Base-by-base conservation (phyloP, 805 yeast species). In the Vanderwaltozyma verrucispora region DNA sequence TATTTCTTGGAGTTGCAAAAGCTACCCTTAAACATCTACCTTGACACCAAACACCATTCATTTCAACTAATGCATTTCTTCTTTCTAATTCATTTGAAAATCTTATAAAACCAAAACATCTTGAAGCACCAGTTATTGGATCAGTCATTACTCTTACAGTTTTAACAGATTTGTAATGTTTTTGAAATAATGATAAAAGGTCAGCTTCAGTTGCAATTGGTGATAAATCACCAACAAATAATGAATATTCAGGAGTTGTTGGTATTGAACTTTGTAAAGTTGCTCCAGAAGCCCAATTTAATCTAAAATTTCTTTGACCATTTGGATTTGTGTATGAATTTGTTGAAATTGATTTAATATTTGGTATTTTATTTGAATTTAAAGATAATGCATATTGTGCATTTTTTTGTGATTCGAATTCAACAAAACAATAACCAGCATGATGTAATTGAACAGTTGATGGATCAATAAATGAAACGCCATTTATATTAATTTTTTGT, bases 71-170 rank as follows among this genome's bases (percentile, higher is more conserved):
- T 0, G 92, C 89, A 27, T 76, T 56, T 38, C 72, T 71, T 48
- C 89, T 68, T 49, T 81, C 89, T 29, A 63, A 69, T 45, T 80
- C 86, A 46, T 74, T 75, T 17, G 80, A 72, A 53, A 82, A 82
- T 43, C 94, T 64, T 20, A 82, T 87, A 59, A 82, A 82, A 0
- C 92, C 92, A 60, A 81, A 81, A 50, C 92, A 80, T 46, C 89
- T 65, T 2, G 86, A 77, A 21, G 79, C 72, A 0, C 88, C 88
- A 12, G 81, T 71, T 5, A 82, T 71, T 2, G 92, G 92, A 53
- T 82, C 89, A 0, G 92, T 81, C 89, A 82, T 82, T 10, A 82
- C 89, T 42, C 92, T 64, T 6, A 82, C 92, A 2, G 92, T 81
- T 48, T 80, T 80, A 28, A 82, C 80, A 8, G 84, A 72, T 36